phyloP scores from a whole-genome alignment of 2,329 filamentous ascomycete species.

The Trichoderma simmonsii region DNA sequence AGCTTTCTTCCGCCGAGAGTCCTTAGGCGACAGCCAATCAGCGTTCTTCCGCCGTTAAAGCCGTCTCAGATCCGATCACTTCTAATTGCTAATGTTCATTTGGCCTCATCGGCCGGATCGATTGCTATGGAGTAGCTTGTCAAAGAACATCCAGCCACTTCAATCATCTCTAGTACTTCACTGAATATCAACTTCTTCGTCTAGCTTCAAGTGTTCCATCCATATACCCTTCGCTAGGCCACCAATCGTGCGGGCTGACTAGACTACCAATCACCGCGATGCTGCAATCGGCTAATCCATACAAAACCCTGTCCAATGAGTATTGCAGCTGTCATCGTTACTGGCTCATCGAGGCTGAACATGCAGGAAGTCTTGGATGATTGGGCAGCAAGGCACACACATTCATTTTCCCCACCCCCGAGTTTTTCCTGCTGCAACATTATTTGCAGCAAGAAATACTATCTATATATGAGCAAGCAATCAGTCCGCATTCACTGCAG shows the following conservation, averaged over 20 bases:
- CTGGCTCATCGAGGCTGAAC: neutral
- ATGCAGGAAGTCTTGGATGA: neutral
- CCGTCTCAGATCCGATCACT: neutral
- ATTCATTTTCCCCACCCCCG: neutral
- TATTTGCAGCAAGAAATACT: neutral
- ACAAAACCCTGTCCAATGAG: neutral
- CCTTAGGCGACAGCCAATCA: neutral
- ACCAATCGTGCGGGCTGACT: neutral
- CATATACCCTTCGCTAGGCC: too few relatives aligned
- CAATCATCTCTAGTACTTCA: neutral
- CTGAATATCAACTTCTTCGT: neutral
- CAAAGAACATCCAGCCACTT: neutral
- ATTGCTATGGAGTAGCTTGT: neutral
- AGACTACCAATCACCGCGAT: neutral
- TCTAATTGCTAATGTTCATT: neutral
- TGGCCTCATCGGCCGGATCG: neutral
- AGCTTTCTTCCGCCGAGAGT: slow-evolving; percentile 8
- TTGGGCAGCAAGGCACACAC: neutral
- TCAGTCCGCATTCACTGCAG: neutral
- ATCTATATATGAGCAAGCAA: neutral
- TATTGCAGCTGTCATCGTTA: neutral
- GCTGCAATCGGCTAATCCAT: fast-evolving
- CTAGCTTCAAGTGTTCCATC: neutral
- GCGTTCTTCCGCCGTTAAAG: slow-evolving; percentile 8
- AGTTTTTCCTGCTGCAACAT: neutral